phyloP scores from a whole-genome alignment of 2,329 filamentous ascomycete genomes.

The Didymellaceae sp. region DNA sequence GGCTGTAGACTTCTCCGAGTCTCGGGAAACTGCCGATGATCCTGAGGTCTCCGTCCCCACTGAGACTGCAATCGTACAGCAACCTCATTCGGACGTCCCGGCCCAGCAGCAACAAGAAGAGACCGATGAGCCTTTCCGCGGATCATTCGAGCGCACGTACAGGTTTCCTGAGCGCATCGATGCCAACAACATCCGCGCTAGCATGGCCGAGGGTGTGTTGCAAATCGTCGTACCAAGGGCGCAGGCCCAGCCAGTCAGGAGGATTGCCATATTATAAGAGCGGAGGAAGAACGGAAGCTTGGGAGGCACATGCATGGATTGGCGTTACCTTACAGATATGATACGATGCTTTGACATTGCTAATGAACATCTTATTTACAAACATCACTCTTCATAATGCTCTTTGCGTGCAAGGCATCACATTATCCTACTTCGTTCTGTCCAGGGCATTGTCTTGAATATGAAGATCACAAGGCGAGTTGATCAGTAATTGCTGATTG shows the following conservation, averaged over 20 bases:
- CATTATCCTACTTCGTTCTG: no score
- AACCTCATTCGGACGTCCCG: conserved; percentile 27
- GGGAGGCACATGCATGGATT: conserved; percentile 1
- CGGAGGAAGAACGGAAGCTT: not conserved
- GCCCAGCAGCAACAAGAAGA: conserved; percentile 27
- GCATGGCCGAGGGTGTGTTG: conserved; percentile 70
- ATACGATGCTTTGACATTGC: not conserved
- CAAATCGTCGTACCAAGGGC: conserved; percentile 70
- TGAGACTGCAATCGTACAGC: conserved; percentile 25
- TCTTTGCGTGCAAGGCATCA: no score
- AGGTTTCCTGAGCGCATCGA: conserved; percentile 71
- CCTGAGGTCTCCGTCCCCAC: conserved; percentile 13
- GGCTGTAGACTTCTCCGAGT: conserved; percentile 28
- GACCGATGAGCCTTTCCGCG: conserved; percentile 64
- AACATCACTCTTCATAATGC: not conserved
- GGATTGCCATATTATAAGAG: conserved; percentile 39
- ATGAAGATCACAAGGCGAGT: no score
- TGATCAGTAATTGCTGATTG: no score
- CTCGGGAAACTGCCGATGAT: conserved; percentile 6
- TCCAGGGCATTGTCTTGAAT: no score
- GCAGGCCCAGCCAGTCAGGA: conserved; percentile 32
- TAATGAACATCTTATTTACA: not conserved
- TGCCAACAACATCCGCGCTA: conserved; percentile 66
- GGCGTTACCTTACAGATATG: not conserved
- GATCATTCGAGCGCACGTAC: conserved; percentile 73